These are phyloP conservation scores for Plasmopara viticola DNA, from an alignment of 352 stramenopile genomes.

Conservation along the genomic window DNA sequence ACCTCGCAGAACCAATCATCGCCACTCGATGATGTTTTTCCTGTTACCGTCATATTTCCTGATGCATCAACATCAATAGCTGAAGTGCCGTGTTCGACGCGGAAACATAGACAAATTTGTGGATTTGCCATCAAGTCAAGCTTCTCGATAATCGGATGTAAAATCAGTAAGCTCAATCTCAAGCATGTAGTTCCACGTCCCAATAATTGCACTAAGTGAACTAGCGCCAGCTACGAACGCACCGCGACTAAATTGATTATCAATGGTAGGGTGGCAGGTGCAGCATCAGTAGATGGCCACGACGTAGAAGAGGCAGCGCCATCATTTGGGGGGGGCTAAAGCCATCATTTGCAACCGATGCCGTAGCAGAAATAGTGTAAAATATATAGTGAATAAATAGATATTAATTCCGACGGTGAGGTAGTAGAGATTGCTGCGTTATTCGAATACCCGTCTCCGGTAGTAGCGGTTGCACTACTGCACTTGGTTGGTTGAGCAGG, in stretches of 20 bases:
- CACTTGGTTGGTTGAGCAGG: neutral
- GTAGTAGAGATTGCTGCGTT: neutral
- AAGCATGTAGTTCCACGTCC: neutral
- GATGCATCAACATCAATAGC: too few species aligned
- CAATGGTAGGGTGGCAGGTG: slow-evolving; percentile 1
- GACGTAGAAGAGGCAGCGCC: neutral
- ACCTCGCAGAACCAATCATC: too few species aligned
- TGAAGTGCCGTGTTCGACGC: too few species aligned
- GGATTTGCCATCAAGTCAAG: too few species aligned
- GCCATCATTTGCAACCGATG: neutral
- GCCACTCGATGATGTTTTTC: too few species aligned
- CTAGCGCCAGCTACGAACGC: too few species aligned
- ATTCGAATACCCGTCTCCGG: slow-evolving; percentile 2
- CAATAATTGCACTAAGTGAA: neutral
- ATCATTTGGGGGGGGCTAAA: slow-evolving; percentile 1
- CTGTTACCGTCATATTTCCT: too few species aligned
- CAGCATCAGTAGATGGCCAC: slow-evolving; percentile 1
- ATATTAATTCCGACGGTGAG: too few species aligned
- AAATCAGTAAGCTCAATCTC: neutral
- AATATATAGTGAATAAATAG: too few species aligned
- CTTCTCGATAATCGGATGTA: too few species aligned
- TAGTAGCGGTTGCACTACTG: neutral
- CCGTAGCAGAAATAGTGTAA: neutral
- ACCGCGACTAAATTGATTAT: neutral
- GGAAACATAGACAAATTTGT: too few species aligned